Evolutionary conservation across 768 basidiomycete species (phyloP).

Genomic region (Termitomyces titanicus): DNA sequence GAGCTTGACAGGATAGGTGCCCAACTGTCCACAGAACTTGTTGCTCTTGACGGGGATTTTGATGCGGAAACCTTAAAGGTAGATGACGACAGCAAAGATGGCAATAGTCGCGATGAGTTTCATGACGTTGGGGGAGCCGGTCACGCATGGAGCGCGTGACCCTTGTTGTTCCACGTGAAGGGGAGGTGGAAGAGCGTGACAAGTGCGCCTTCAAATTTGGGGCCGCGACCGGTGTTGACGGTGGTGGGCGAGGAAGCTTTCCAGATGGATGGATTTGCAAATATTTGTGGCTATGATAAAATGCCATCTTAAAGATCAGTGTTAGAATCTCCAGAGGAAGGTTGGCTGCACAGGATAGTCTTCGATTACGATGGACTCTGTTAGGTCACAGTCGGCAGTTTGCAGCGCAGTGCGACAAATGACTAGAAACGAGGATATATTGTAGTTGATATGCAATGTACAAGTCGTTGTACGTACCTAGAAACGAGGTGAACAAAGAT

Average conservation of each 20-base stretch:
- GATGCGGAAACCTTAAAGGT: slow-evolving; percentile 97
- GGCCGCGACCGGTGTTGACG: slow-evolving; percentile 95
- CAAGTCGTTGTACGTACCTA: no score
- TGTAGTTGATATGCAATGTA: no score
- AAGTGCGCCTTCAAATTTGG: slow-evolving; percentile 97
- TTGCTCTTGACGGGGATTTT: slow-evolving; percentile 98
- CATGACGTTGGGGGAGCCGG: slow-evolving; percentile 95
- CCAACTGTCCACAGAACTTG: slow-evolving; percentile 93
- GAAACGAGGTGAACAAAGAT: no score
- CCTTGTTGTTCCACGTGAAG: slow-evolving; percentile 98
- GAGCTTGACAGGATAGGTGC: slow-evolving; percentile 93
- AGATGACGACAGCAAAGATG: slow-evolving; percentile 95
- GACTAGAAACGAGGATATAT: no score
- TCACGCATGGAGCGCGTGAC: slow-evolving; percentile 93
- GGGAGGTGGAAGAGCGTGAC: slow-evolving; percentile 95
- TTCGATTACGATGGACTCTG: neutral
- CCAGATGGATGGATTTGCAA: slow-evolving; percentile 98
- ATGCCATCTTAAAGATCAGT: neutral
- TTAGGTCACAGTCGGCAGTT: no score
- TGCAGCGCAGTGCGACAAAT: no score
- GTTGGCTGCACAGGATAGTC: neutral
- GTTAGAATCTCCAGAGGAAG: neutral
- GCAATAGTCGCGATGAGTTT: slow-evolving; percentile 89
- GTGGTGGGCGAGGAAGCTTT: slow-evolving; percentile 99
- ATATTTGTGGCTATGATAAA: slow-evolving; percentile 99